Evolutionary conservation across 768 basidiomycete species (phyloP), one percentile per base, ranked within the genome.

Genomic region (Mrakia blollopis): DNA sequence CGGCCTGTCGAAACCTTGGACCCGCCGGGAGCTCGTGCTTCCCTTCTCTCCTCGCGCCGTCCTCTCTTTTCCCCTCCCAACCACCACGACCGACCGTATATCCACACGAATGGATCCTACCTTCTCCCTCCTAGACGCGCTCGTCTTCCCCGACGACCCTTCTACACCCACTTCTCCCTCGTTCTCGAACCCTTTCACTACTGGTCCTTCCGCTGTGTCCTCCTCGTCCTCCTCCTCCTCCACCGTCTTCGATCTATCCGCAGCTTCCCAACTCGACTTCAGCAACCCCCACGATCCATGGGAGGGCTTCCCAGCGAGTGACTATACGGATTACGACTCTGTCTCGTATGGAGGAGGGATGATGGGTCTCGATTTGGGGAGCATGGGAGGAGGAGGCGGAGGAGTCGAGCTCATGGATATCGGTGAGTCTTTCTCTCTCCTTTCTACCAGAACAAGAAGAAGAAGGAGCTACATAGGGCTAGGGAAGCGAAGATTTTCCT

Each of bases 331-430:
- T n/a, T 71, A 50, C 25, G 65, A 68, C 7, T 35, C 37, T 23
- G 63, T 30, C 63, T 65, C 63, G 0, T 65, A 65, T 16, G 63
- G 63, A n/a, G 39, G 35, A 23, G n/a, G 47, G 1, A n/a, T 71
- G 47, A 54, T 71, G 69, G 37, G 57, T 11, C 21, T 68, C 3
- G 65, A 68, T 32, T 9, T 39, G 30, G 70, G 50, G 7, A 18
- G 70, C 6, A 39, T 39, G 52, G 73, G 28, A 41, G 62, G 73
- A 23, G 44, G 18, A 11, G 41, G 54, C 3, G 32, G 21, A 2
- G 47, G 47, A 50, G 47, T 76, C 25, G 75, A 76, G 57, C 75
- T 76, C 3, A 60, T 57, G 39, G 69, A 76, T n/a, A 76, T 76
- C 41, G 75, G 75, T 76, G n/a, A 28, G 75, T 76, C 52, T 10